Evolutionary conservation across 768 basidiomycete species (phyloP).

Genomic region (Cubamyces lactineus): DNA sequence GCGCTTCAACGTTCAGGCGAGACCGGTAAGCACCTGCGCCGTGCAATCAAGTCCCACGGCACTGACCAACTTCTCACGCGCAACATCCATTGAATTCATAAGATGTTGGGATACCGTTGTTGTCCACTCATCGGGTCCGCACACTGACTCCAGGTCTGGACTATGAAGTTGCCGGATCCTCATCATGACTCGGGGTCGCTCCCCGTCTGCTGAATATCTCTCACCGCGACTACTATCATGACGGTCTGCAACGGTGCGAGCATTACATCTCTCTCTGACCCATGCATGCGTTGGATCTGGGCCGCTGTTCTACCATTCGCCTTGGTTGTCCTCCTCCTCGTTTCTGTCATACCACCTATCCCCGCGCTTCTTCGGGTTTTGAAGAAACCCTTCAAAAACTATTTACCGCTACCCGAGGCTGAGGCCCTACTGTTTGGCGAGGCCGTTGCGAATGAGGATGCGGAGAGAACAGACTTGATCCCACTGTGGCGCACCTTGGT

Average conservation of each 20-base stretch:
- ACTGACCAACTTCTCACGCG: too few species aligned
- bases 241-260: conserved; percentile 11
- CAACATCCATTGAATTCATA: too few species aligned
- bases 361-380: conserved; percentile 9
- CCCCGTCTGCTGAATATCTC: too few species aligned
- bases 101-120: too few species aligned
- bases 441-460: conserved; percentile 4
- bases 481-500: conserved; percentile 64
- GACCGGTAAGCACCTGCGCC: too few species aligned
- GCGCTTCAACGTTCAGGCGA: too few species aligned
- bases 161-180: too few species aligned
- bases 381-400: conserved; percentile 28
- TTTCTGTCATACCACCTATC: conserved; percentile 25
- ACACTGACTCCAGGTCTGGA: too few species aligned
- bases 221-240: conserved; percentile 2
- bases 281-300: conserved; percentile 35
- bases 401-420: conserved; percentile 35
- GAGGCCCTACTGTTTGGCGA: conserved; percentile 29
- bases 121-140: too few species aligned
- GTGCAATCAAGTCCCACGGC: too few species aligned
- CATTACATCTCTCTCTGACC: conserved; percentile 27
- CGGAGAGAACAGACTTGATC: conserved; percentile 22
- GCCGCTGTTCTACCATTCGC: conserved; percentile 31
- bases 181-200: too few species aligned
- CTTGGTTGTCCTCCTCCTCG: conserved; percentile 27